A percentile compares a stretch with the other conserved stretches of the same genome.
These are phyloP conservation scores for Cyclocybe aegerita DNA, from an alignment of 768 basidiomycete genomes.

Conservation along the genomic window DNA sequence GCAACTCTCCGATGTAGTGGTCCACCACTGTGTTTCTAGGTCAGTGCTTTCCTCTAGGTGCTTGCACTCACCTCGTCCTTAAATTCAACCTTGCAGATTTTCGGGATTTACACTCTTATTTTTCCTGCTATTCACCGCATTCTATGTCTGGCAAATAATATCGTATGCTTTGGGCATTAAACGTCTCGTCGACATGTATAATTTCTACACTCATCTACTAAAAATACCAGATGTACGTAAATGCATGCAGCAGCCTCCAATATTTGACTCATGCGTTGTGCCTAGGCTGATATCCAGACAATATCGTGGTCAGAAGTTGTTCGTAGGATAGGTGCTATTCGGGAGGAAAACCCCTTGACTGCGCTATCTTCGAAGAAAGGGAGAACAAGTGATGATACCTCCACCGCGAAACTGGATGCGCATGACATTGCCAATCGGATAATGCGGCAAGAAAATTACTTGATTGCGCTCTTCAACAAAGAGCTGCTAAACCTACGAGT, in stretches of 20 bases:
- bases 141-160: conserved; percentile 87
- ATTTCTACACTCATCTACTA: conserved; percentile 92
- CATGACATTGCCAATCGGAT: conserved; percentile 98
- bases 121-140: conserved; percentile 80
- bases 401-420: conserved; percentile 89
- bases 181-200: conserved; percentile 90
- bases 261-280: neutral
- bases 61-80: neutral
- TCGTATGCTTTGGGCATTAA: conserved; percentile 73
- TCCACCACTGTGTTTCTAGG: conserved; percentile 83
- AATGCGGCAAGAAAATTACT: conserved; percentile 96
- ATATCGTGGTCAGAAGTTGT: conserved; percentile 97
- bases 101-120: conserved; percentile 84
- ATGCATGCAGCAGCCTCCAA: neutral
- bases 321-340: conserved; percentile 82
- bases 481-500: conserved; percentile 87
- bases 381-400: conserved; percentile 54
- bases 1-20: conserved; percentile 77
- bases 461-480: conserved; percentile 97
- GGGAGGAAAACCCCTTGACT: conserved; percentile 91
- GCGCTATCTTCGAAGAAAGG: conserved; percentile 69
- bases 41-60: conserved; percentile 32
- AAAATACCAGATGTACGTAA: conserved; percentile 85
- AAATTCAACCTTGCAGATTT: conserved; percentile 48
- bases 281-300: conserved; percentile 93